These are phyloP conservation scores for Colletotrichum phormii DNA, from an alignment of 2,329 filamentous ascomycete genomes.

Conservation along the genomic window DNA sequence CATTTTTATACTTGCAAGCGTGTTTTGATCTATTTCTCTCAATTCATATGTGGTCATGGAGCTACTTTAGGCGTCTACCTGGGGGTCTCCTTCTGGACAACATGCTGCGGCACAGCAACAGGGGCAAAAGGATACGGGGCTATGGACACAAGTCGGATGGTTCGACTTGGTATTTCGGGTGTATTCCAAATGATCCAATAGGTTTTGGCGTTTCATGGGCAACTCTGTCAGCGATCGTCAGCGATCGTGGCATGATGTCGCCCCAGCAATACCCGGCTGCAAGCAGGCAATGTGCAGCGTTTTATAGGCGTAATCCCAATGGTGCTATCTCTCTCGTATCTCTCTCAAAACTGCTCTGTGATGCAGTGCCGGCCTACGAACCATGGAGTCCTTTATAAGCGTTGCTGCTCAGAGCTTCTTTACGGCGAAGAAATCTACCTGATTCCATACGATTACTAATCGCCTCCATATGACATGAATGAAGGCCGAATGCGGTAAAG, in stretches of 20 bases:
- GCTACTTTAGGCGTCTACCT: conserved; percentile 17
- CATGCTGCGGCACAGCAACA: background rate
- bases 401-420: background rate
- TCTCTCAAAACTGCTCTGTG: background rate
- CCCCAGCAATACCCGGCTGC: conserved; percentile 21
- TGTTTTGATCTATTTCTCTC: background rate
- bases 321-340: background rate
- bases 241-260: background rate
- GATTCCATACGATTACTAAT: too few species aligned
- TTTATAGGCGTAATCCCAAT: background rate
- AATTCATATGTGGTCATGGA: background rate
- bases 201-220: conserved; percentile 20
- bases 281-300: background rate
- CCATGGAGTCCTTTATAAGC: background rate
- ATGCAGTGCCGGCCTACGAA: background rate
- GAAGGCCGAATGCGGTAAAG: too few species aligned
- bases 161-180: background rate
- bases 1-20: background rate
- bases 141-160: conserved; percentile 1
- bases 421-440: too few species aligned
- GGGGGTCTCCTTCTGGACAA: background rate
- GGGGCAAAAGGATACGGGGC: background rate
- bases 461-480: too few species aligned
- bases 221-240: background rate
- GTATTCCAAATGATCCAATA: background rate